Evolutionary conservation across 257 asterid species (phyloP).

Genomic region (Leptodermis oblonga): DNA sequence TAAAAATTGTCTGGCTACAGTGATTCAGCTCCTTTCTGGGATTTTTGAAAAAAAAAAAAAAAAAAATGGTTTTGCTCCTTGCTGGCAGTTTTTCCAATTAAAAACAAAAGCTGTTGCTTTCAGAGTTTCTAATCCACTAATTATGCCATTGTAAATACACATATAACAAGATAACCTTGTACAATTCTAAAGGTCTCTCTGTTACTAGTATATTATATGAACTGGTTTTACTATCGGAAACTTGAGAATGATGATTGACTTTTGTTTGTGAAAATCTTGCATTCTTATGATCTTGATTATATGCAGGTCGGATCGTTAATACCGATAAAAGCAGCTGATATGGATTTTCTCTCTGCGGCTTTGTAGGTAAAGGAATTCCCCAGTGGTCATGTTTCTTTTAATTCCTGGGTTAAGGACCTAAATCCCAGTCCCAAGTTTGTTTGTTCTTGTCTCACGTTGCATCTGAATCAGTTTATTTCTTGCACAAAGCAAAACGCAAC

Average conservation of each 20-base stretch:
- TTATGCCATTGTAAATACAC: not conserved
- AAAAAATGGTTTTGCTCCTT: too few relatives aligned
- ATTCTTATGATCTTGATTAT: not conserved
- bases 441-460: slow-evolving; percentile 63
- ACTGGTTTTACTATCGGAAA: not conserved
- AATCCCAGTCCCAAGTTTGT: slow-evolving; percentile 13
- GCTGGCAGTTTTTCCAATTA: not conserved
- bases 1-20: too few relatives aligned
- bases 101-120: slow-evolving; percentile 1
- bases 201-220: not conserved
- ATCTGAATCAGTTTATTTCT: slow-evolving; percentile 84
- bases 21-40: too few relatives aligned
- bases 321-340: slow-evolving; percentile 94
- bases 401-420: not conserved
- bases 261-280: too few relatives aligned
- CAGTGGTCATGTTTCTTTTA: not conserved
- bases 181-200: too few relatives aligned
- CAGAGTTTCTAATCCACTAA: not conserved
- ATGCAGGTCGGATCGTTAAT: slow-evolving; percentile 55
- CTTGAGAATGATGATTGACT: too few relatives aligned
- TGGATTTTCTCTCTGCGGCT: slow-evolving; percentile 74
- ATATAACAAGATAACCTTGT: too few relatives aligned
- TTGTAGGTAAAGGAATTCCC: slow-evolving; percentile 51
- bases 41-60: too few relatives aligned
- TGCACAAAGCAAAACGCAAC: slow-evolving; percentile 96